Evolutionary conservation across 1,284 basidiomycete genomes (phyloP), one percentile per base, ranked within the genome.

Genomic region (Ustilago hordei): DNA sequence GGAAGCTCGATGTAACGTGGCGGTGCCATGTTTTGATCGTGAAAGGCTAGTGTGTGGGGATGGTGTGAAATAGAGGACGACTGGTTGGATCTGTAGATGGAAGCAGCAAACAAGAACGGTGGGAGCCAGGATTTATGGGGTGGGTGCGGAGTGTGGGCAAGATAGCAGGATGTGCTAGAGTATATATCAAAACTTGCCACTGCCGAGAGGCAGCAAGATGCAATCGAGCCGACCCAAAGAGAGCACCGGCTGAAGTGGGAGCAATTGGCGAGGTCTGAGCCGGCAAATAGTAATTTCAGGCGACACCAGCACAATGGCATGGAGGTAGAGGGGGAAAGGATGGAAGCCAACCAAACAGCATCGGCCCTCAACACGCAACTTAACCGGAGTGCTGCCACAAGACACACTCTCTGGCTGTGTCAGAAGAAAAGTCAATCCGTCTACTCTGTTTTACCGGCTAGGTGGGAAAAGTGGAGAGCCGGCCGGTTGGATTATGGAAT

Each of bases 1-100:
- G 83, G 79, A n/a, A 84, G 65, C 55, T 72, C 55, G 23, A 75
- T 70, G 61, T 55, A 78, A 35, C 71, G 64, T 35, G 71, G 71
- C 43, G 70, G 75, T 59, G 75, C 71, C 75, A 78, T 78, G 28
- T 23, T 64, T 8, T 13, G 4, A 8, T 15, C 28, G 13, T 17
- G 34, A 55, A 34, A 45, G 17, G 43, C 1, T n/a, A n/a, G 23
- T 4, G n/a, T 32, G 41, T 23, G 63, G 35, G 32, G 45, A 32
- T 35, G 39, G 23, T 43, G 19, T 28, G 19, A 48, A 4, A 17
- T 45, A 45, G 50, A 28, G 5, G 8, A 31, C 4, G 34, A 50
- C 28, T 19, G 34, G 8, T 6, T 36, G 17, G 19, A 13, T 32
- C 48, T 34, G 11, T 31, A 7, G 17, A 43, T 34, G 32, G 39